phyloP scores from a whole-genome alignment of 768 basidiomycete genomes.

The Termitomyces sp. region DNA sequence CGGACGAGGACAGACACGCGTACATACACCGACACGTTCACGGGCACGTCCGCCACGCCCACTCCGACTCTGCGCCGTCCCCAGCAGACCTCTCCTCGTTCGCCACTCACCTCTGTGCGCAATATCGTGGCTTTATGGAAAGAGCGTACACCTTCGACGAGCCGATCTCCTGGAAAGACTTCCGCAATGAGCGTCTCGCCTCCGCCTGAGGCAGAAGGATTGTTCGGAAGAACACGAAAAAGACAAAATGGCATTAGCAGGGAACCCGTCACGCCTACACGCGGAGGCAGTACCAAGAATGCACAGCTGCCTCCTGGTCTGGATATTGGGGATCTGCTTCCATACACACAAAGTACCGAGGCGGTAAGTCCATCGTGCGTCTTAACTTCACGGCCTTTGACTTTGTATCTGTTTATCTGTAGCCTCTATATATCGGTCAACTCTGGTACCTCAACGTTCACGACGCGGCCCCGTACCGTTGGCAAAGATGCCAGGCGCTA shows the following conservation, averaged over 20 bases:
- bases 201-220: constrained; percentile 35
- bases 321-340: constrained; percentile 40
- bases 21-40: constrained; percentile 31
- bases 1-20: constrained; percentile 5
- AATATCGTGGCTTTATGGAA: constrained; percentile 83
- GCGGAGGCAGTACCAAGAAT: constrained; percentile 24
- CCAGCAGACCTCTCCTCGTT: constrained; percentile 57
- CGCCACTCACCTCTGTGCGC: constrained; percentile 68
- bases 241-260: constrained; percentile 23
- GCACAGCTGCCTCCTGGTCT: constrained; percentile 37
- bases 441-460: constrained; percentile 95
- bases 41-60: constrained; percentile 39
- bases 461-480: constrained; percentile 68
- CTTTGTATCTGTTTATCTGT: constrained; percentile 19
- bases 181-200: constrained; percentile 34
- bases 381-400: background rate
- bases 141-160: constrained; percentile 60
- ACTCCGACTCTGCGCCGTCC: constrained; percentile 58
- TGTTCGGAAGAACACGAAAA: constrained; percentile 49
- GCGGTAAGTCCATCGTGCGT: constrained; percentile 33
- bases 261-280: constrained; percentile 21
- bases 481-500: constrained; percentile 80
- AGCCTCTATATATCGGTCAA: constrained; percentile 85
- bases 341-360: constrained; percentile 46
- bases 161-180: constrained; percentile 28